Base-by-base conservation (phyloP, 2,329 filamentous ascomycete species). In the Sporothrix curviconia region DNA sequence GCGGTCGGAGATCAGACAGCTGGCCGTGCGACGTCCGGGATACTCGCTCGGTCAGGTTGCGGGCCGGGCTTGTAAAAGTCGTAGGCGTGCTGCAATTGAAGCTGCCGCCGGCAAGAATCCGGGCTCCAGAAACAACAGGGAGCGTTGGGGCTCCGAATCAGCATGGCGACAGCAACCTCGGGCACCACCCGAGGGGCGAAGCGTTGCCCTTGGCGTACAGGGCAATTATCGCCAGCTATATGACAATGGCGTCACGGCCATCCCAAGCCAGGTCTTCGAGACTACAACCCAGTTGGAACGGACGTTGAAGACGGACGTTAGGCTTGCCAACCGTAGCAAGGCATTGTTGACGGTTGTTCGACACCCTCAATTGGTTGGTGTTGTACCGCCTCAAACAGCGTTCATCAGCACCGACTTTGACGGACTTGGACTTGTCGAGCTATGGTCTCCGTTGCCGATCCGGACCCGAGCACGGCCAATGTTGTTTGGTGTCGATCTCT, bases 11-110 rank as follows among this genome's bases (percentile, higher is more conserved):
- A 78, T 86, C 71, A 91, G 72, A 92, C 80, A 85, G 91, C 72
- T 92, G 88, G 60, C 89, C 89, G 67, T 92, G n/a, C 89, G 59
- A 92, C 89, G 68, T 89, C 85, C n/a, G 63, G 89, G 89, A 76
- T 92, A 92, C 76, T 92, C 89, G 81, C 86, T 90, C n/a, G 68
- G 88, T 88, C 64, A 92, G 78, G 73, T 92, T n/a, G n/a, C n/a
- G n/a, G n/a, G n/a, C n/a, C 89, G 67, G 89, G 88, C 84, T 92
- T 92, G 84, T 90, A 92, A 73, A 92, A 92, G 73, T 92, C 89
- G 74, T 92, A 94, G 66, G 85, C 86, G 75, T 92, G 89, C 72
- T 85, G 80, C 84, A 92, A n/a, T n/a, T 86, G 78, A 89, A 90
- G 66, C 79, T 85, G 69, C 86, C 89, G 68, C 89, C n/a, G n/a